Conservation (phyloP, 1,284 basidiomycete species). For the Trichosporon coremiiforme region DNA sequence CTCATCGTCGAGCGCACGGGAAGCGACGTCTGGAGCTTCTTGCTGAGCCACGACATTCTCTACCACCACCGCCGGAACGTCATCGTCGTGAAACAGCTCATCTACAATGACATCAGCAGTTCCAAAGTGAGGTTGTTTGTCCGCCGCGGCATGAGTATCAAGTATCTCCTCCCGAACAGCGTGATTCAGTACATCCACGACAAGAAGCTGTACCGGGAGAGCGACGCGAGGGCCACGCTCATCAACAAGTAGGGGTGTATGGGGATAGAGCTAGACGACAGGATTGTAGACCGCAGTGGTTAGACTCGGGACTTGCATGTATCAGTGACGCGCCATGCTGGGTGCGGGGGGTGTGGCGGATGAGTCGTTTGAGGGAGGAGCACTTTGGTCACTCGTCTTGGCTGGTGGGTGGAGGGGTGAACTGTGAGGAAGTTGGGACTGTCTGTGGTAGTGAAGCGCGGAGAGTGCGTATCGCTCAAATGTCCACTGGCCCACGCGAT, state of each 20-base stretch:
- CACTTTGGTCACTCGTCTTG: too few species aligned
- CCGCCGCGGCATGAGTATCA: constrained; percentile 87
- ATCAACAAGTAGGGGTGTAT: not conserved
- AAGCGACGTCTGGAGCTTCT: constrained; percentile 74
- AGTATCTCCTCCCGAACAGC: constrained; percentile 84
- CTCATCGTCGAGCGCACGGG: constrained; percentile 95
- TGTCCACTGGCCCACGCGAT: too few species aligned
- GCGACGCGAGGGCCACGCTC: constrained; percentile 7
- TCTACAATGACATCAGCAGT: constrained; percentile 97
- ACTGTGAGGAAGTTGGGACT: too few species aligned
- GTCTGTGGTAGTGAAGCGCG: too few species aligned
- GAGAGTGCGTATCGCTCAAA: too few species aligned
- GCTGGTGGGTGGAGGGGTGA: too few species aligned
- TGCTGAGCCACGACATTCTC: constrained; percentile 62
- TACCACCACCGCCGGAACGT: constrained; percentile 73
- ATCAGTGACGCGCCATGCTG: not conserved
- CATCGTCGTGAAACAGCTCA: constrained; percentile 90
- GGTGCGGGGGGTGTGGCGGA: too few species aligned
- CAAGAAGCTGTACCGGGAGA: constrained; percentile 49
- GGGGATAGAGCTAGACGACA: not conserved
- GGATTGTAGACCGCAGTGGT: not conserved
- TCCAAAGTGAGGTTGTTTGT: constrained; percentile 91
- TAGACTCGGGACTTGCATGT: constrained; percentile 11
- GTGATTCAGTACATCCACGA: constrained; percentile 93
- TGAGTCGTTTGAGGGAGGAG: too few species aligned